Evolutionary conservation across 2,329 filamentous ascomycete genomes (phyloP), one percentile per base, ranked within the genome.

Genomic region (Botrytis paeoniae): DNA sequence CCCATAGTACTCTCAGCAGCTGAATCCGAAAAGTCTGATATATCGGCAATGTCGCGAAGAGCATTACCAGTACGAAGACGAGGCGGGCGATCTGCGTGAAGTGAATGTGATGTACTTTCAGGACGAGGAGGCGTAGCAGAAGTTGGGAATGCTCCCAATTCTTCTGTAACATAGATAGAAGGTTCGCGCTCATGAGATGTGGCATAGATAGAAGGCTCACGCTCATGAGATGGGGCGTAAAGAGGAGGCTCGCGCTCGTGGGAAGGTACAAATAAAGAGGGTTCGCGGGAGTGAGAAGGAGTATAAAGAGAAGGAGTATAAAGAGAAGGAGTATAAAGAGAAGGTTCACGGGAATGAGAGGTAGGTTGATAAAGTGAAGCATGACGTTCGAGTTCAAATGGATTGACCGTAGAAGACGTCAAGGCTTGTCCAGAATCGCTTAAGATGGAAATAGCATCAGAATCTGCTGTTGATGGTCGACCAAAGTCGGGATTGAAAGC

Each of bases 341-440:
- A 89, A 1, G 87, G 83, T 75, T 90, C 89, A n/a, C 86, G 64
- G 14, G 68, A 72, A 51, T 71, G 78, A 7, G 83, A 80, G 18
- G 82, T 48, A 60, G 83, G 78, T 64, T 79, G 82, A 75, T 89
- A 88, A 1, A 89, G 81, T 1, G 88, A 89, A 1, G 87, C 83
- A 76, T 90, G 89, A n/a, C 86, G 85, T 79, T 91, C 89, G 5
- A 91, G 83, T 71, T 90, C 88, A 73, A 91, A 91, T 0, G 89
- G 88, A 76, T 89, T 88, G 2, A 83, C 85, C 20, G 85, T 83
- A 39, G 87, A 85, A 45, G 87, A 80, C 73, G 89, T 87, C 0
- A 88, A 75, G 65, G 87, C 88, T 16, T 85, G 84, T 22, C 89
- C 82, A 0, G 89, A 90, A 78, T 77, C 76, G 69, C 88, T 88